Evolutionary conservation across 805 yeast genomes (phyloP).

Genomic region (Yarrowia sp.): DNA sequence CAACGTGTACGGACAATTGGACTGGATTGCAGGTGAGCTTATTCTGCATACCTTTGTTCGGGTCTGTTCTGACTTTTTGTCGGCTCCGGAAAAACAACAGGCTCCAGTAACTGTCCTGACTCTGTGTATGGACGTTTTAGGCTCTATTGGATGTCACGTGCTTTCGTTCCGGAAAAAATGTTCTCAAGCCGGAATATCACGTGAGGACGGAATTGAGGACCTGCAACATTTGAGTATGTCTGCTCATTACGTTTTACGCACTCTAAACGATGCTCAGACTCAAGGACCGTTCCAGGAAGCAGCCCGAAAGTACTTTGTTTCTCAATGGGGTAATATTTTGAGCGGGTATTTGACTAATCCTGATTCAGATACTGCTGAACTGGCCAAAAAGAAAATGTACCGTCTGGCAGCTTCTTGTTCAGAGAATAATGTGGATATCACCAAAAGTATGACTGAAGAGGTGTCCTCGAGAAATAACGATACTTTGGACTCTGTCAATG

Average conservation of each 20-base stretch:
- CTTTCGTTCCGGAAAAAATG: background rate
- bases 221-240: slow-evolving; percentile 2
- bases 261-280: background rate
- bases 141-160: slow-evolving; percentile 45
- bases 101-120: slow-evolving; percentile 44
- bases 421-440: background rate
- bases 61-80: slow-evolving; percentile 14
- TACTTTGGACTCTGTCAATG: background rate
- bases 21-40: slow-evolving; percentile 60
- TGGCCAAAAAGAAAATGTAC: background rate
- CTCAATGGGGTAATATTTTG: slow-evolving; percentile 17
- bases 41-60: slow-evolving; percentile 49
- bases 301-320: background rate
- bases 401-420: background rate
- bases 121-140: slow-evolving; percentile 58
- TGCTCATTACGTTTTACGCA: background rate
- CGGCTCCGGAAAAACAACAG: slow-evolving; percentile 21
- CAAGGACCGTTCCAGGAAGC: background rate
- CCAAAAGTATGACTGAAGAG: slow-evolving; percentile 11
- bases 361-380: background rate
- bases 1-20: slow-evolving; percentile 50
- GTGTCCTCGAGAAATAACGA: background rate
- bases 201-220: background rate
- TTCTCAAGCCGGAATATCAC: background rate
- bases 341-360: background rate